These are phyloP conservation scores for Knufia petricola DNA, from an alignment of 2,329 filamentous ascomycete genomes.

Conservation along the genomic window DNA sequence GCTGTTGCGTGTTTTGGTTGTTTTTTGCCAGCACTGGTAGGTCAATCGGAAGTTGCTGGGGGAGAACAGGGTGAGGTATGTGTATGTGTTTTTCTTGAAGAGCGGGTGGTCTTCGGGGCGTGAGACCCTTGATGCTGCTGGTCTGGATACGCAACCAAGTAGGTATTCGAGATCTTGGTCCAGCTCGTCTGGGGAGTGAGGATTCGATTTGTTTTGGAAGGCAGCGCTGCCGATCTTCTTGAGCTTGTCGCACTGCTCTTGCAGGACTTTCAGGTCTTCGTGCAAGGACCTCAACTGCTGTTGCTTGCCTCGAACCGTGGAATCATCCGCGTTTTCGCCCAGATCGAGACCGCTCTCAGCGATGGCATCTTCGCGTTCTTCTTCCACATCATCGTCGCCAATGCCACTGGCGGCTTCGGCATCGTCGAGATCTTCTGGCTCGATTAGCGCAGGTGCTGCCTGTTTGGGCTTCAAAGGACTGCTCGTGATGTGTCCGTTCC, in stretches of 20 bases:
- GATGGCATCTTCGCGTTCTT: background rate
- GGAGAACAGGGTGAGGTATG: constrained; percentile 19
- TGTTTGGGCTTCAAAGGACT: constrained; percentile 22
- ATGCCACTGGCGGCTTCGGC: constrained; percentile 12
- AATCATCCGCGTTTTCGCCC: constrained; percentile 7
- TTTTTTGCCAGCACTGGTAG: constrained; percentile 10
- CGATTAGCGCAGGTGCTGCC: background rate
- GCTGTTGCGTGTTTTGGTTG: constrained; percentile 10
- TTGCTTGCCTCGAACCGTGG: background rate
- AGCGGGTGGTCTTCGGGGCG: background rate
- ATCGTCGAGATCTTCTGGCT: constrained; percentile 12
- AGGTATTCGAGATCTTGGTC: background rate
- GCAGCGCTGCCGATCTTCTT: background rate
- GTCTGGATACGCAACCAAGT: background rate
- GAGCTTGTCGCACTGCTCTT: background rate
- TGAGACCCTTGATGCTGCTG: background rate
- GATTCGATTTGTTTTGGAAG: background rate
- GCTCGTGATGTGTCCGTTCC: constrained; percentile 13
- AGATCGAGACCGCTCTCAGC: constrained; percentile 2
- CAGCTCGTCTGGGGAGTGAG: background rate
- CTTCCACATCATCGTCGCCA: constrained; percentile 6
- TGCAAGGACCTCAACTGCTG: constrained; percentile 3
- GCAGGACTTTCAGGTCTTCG: background rate
- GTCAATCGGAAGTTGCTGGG: constrained; percentile 18
- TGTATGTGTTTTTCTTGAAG: background rate